Evolutionary conservation across 495 filamentous ascomycete species (phyloP), one percentile per base, ranked within the genome.

Genomic region (Penicillium maclennaniae): DNA sequence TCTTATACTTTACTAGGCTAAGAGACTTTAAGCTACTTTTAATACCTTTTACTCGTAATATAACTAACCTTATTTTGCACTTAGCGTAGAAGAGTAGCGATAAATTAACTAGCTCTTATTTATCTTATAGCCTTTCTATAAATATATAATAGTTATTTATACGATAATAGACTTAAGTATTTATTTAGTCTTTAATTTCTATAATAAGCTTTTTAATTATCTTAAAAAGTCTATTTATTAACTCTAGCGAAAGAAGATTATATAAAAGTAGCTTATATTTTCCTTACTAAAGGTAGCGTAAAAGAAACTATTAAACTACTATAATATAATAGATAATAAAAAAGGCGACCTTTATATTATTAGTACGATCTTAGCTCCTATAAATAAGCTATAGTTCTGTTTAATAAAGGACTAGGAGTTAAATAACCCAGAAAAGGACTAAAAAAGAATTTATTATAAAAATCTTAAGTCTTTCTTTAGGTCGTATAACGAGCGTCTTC

Each of bases 381-480:
- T 43, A 7, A 25, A 60, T 38, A 66, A 66, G 51, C 28, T 66
- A n/a, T 4, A 66, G 4, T 62, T 66, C 47, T 66, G 62, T 39
- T 47, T 6, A 42, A 55, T 5, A 37, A 46, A 40, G 0, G 49
- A 57, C n/a, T 63, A 41, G 54, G 53, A 23, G 2, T 5, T 46
- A 23, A 28, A 36, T 28, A 19, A 49, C 6, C 4, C 27, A 12
- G 27, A 7, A 31, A 31, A 31, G 10, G 9, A 6, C 9, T 48
- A 21, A 16, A 43, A 17, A 28, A 27, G 10, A 6, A 8, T 20
- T 17, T 46, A 50, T 26, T 12, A 36, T 36, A 4, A 55, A 10
- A 49, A 40, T 9, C 27, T 49, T 10, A 31, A 49, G n/a, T 12
- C 14, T 49, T 21, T 42, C 20, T 37, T 49, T 31, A 10, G 34